These are phyloP conservation scores for Stylonectria norvegica DNA, from an alignment of 2,329 filamentous ascomycete genomes.

Conservation along the genomic window DNA sequence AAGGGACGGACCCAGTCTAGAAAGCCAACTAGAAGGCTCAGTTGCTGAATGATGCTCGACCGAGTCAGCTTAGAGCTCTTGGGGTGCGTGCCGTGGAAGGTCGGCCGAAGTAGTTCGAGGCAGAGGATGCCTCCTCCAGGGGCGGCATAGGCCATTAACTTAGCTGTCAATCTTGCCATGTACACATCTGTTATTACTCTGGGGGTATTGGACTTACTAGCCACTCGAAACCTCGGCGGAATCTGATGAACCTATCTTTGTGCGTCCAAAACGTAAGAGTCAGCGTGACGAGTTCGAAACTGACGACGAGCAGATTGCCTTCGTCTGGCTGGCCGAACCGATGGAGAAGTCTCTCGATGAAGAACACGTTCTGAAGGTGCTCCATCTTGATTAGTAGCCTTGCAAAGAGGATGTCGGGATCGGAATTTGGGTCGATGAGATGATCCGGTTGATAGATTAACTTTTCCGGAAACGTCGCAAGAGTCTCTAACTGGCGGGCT, in stretches of 20 bases:
- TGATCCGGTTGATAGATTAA: slow-evolving; percentile 39
- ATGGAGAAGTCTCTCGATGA: slow-evolving; percentile 54
- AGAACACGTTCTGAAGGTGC: slow-evolving; percentile 55
- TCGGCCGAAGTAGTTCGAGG: slow-evolving; percentile 46
- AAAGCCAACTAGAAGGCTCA: slow-evolving; percentile 49
- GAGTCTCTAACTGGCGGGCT: slow-evolving; percentile 29
- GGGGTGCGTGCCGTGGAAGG: slow-evolving; percentile 32
- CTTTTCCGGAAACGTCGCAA: slow-evolving; percentile 36
- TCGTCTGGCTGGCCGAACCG: slow-evolving; percentile 39
- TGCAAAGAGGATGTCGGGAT: slow-evolving; percentile 36
- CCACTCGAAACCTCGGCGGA: slow-evolving; percentile 47
- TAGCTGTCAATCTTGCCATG: no score
- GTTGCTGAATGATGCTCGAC: slow-evolving; percentile 49
- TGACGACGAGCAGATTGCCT: slow-evolving; percentile 41
- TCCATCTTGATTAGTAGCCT: slow-evolving; percentile 47
- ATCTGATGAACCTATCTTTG: slow-evolving; percentile 40
- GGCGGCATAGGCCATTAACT: slow-evolving; percentile 50
- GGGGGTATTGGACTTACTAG: slow-evolving; percentile 37
- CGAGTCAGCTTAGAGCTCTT: slow-evolving; percentile 37
- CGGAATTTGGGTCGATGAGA: slow-evolving; percentile 31
- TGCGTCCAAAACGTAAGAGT: slow-evolving; percentile 49
- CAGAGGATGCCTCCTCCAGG: slow-evolving; percentile 49
- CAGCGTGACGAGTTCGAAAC: slow-evolving; percentile 46
- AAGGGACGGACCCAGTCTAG: slow-evolving; percentile 49
- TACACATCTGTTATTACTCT: no score